Evolutionary conservation across 208 protist species (phyloP).

Genomic region (Plasmodiophora brassicae): DNA sequence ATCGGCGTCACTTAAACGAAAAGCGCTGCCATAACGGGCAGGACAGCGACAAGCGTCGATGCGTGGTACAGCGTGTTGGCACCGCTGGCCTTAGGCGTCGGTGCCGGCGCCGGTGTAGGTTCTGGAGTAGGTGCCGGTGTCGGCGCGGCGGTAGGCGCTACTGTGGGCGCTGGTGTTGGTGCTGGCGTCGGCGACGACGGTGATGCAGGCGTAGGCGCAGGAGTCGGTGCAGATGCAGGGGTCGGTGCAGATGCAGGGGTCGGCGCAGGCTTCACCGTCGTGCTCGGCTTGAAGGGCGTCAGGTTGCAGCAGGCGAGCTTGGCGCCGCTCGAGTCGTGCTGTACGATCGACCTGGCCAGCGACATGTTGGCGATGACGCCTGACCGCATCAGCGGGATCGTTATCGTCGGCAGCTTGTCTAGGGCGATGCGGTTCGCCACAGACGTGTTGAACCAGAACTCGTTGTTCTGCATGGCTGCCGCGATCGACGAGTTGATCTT

Average conservation of each 20-base stretch:
- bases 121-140: neutral
- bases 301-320: constrained; percentile 5
- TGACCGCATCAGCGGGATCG: neutral
- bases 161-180: neutral
- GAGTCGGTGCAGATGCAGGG: neutral
- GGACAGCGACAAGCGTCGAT: no score
- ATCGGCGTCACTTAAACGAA: no score
- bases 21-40: no score
- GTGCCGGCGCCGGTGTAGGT: no score
- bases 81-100: no score
- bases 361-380: neutral
- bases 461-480: neutral
- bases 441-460: constrained; percentile 1
- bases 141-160: no score
- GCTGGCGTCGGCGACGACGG: neutral
- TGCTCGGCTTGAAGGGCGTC: neutral
- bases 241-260: neutral
- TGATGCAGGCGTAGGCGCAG: neutral
- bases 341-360: neutral
- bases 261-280: neutral
- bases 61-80: no score
- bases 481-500: neutral
- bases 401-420: no score
- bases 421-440: no score
- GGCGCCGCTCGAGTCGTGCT: neutral